Conservation (phyloP, 352 stramenopile genomes). For the Pythium biforme region DNA sequence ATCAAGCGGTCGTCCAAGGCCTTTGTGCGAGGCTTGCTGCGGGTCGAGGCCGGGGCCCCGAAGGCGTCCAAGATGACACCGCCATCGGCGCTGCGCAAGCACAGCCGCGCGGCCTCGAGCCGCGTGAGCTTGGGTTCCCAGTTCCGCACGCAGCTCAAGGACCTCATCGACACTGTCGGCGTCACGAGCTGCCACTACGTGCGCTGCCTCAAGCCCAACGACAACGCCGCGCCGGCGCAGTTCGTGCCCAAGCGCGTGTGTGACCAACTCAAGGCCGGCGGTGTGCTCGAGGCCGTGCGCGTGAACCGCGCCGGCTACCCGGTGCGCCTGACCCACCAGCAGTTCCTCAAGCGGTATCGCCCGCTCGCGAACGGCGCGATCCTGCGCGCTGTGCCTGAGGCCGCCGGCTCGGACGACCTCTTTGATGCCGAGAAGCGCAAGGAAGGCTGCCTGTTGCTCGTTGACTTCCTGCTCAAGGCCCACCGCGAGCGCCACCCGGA, state of each 20-base stretch:
- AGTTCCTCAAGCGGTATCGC: constrained; percentile 91
- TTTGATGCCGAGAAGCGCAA: constrained; percentile 64
- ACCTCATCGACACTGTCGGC: constrained; percentile 93
- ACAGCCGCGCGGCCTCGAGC: constrained; percentile 34
- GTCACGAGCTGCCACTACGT: constrained; percentile 97
- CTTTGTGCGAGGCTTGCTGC: constrained; percentile 66
- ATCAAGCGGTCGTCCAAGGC: constrained; percentile 68
- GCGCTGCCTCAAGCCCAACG: constrained; percentile 98
- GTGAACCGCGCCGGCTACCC: constrained; percentile 98
- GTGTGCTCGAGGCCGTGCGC: constrained; percentile 98
- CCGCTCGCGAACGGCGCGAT: constrained; percentile 70
- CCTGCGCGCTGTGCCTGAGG: constrained; percentile 60
- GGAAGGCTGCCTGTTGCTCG: constrained; percentile 47
- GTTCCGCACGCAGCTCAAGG: constrained; percentile 91
- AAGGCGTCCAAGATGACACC: neutral
- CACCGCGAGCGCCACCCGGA: constrained; percentile 70
- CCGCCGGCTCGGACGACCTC: constrained; percentile 41
- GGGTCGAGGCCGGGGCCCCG: constrained; percentile 15
- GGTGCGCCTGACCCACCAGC: constrained; percentile 93
- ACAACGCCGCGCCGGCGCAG: constrained; percentile 83
- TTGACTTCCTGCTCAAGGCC: constrained; percentile 69
- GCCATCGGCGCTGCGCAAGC: constrained; percentile 35
- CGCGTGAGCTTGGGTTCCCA: constrained; percentile 78
- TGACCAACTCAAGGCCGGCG: constrained; percentile 96
- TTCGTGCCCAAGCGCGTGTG: constrained; percentile 92